These are phyloP conservation scores for Harringtonia aguacate DNA, from an alignment of 2,329 filamentous ascomycete genomes.

Conservation along the genomic window DNA sequence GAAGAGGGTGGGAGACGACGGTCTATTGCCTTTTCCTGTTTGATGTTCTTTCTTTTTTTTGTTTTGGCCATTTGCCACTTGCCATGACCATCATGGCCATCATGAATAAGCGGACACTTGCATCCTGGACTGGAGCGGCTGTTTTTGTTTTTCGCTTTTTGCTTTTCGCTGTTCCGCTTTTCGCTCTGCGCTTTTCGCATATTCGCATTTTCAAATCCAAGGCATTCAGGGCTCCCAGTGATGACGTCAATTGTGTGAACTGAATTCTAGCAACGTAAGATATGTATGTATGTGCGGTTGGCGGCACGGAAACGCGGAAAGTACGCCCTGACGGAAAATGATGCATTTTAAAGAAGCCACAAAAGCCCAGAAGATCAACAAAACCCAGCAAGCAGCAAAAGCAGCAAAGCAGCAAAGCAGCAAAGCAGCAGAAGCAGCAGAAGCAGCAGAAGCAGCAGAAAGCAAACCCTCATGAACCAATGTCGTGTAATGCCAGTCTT, in stretches of 20 bases:
- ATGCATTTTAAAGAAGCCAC: background rate
- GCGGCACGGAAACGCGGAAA: too few species aligned
- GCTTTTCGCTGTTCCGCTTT: background rate
- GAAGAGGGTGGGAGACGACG: background rate
- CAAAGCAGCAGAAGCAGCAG: background rate
- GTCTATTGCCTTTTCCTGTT: background rate
- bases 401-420: background rate
- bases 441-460: background rate
- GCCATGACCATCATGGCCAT: background rate
- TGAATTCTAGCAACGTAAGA: too few species aligned
- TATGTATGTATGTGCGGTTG: too few species aligned
- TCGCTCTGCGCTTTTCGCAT: background rate
- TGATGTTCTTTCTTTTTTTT: background rate
- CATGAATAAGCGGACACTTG: background rate
- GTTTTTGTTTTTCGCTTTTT: background rate
- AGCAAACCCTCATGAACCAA: background rate
- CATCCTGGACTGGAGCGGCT: background rate
- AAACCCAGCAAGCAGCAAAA: background rate
- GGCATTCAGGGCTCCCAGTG: too few species aligned
- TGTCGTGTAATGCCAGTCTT: background rate
- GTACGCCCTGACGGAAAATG: too few species aligned
- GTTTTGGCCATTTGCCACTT: background rate
- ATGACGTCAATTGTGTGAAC: too few species aligned
- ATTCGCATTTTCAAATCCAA: background rate
- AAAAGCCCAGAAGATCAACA: background rate